Evolutionary conservation across 2,329 filamentous ascomycete species (phyloP).

Genomic region (Dothistroma pini): DNA sequence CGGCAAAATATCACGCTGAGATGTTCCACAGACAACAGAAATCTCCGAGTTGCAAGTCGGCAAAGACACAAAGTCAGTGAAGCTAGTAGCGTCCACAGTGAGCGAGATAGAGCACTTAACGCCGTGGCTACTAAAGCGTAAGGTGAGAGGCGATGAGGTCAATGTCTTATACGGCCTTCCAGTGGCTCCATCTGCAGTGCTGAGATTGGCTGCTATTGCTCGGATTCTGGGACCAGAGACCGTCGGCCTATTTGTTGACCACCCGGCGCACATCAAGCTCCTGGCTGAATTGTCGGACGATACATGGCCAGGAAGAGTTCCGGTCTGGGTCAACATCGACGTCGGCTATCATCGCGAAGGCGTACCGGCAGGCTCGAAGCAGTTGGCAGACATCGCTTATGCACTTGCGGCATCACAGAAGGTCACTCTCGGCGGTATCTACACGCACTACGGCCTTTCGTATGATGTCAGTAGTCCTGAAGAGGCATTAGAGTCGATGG

Average conservation of each 20-base stretch:
- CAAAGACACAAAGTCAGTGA: constrained; percentile 47
- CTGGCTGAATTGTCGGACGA: constrained; percentile 43
- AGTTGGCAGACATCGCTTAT: constrained; percentile 48
- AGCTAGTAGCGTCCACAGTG: constrained; percentile 71
- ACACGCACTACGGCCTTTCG: constrained; percentile 69
- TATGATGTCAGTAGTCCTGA: constrained; percentile 56
- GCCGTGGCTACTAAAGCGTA: constrained; percentile 58
- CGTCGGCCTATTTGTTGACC: constrained; percentile 67
- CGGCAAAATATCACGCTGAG: not conserved
- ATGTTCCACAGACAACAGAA: constrained; percentile 55
- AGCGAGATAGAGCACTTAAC: constrained; percentile 66
- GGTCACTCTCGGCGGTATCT: constrained; percentile 59
- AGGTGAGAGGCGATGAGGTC: constrained; percentile 50
- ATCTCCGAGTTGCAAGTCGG: constrained; percentile 69
- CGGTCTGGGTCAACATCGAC: constrained; percentile 70
- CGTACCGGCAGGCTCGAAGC: constrained; percentile 50
- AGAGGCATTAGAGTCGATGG: constrained; percentile 58
- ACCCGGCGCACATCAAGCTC: constrained; percentile 57
- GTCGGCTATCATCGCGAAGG: constrained; percentile 70
- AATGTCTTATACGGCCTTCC: constrained; percentile 74
- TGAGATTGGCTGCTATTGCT: constrained; percentile 58
- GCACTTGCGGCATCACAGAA: constrained; percentile 46
- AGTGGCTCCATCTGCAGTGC: constrained; percentile 57
- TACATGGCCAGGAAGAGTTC: constrained; percentile 47
- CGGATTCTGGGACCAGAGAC: constrained; percentile 53